Conservation (phyloP, 2,329 filamentous ascomycete species). For the Exutisphaerella laricina region DNA sequence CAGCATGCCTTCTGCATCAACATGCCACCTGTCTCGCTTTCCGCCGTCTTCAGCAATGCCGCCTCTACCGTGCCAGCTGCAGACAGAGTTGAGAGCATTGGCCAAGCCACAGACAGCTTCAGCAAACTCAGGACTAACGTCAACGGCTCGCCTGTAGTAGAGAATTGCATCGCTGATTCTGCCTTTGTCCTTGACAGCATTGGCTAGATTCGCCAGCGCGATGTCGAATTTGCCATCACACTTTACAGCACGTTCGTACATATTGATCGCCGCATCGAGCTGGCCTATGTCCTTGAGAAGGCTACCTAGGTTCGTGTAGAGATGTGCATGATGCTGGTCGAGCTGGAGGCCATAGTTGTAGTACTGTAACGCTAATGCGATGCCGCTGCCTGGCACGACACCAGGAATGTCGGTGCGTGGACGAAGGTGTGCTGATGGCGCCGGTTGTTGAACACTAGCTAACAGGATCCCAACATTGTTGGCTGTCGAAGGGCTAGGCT, state of each 20-base stretch:
- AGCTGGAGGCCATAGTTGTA: slow-evolving; percentile 90
- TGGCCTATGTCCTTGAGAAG: slow-evolving; percentile 95
- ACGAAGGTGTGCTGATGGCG: slow-evolving; percentile 27
- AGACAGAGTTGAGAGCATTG: slow-evolving; percentile 93
- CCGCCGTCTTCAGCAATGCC: slow-evolving; percentile 72
- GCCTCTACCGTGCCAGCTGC: slow-evolving; percentile 85
- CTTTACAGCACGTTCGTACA: slow-evolving; percentile 92
- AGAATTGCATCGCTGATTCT: slow-evolving; percentile 84
- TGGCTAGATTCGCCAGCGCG: slow-evolving; percentile 89
- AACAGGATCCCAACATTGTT: slow-evolving; percentile 97
- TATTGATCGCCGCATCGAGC: slow-evolving; percentile 81
- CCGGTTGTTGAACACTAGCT: slow-evolving; percentile 80
- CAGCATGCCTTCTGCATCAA: slow-evolving; percentile 77
- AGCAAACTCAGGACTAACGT: slow-evolving; percentile 89
- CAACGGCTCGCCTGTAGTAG: slow-evolving; percentile 86
- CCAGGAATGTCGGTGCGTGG: slow-evolving; percentile 58
- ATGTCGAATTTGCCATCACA: slow-evolving; percentile 97
- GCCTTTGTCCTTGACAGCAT: slow-evolving; percentile 95
- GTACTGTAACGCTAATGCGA: slow-evolving; percentile 82
- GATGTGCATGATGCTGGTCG: slow-evolving; percentile 83
- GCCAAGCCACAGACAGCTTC: slow-evolving; percentile 95
- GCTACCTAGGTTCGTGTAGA: slow-evolving; percentile 95
- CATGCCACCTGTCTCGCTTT: slow-evolving; percentile 84
- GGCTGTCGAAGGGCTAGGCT: slow-evolving; percentile 92
- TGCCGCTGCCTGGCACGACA: slow-evolving; percentile 76